Base-by-base conservation (phyloP, 2,329 filamentous ascomycete species). In the Shiraia sp. region DNA sequence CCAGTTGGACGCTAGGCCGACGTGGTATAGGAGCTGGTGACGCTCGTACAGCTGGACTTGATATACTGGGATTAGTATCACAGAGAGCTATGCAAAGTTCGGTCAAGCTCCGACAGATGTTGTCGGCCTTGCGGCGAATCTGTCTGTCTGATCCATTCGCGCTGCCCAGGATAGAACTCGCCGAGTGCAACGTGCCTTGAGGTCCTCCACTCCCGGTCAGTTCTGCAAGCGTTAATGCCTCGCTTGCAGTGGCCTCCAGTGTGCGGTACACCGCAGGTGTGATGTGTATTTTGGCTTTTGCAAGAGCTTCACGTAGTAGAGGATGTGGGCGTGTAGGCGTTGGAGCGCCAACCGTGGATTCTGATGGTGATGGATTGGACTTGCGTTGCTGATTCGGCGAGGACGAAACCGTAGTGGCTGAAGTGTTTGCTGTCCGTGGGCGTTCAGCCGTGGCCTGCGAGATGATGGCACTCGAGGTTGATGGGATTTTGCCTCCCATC, bases 361-460 rank as follows among this genome's bases (percentile, higher is more conserved):
- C 65, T 28, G 58, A 59, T 28, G 55, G 66, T 7, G 71, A 69
- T 13, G 66, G 65, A 42, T 74, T 79, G 7, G 74, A 72, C 44
- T 82, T 80, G 19, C 75, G 75, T 14, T 76, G 77, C 57, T 87
- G 83, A 63, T 91, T 92, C 1, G 93, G 93, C 0, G 92, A 96
- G 1, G 86, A 88, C 6, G 91, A 96, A 58, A 95, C 81, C 2
- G 91, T 96, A 1, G 93, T 97, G 5, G 88, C 84, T 10, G 88
- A 90, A 0, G 93, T 97, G 7, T 88, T 92, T 31, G 93, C 93
- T 6, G 93, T 97, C 12, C 86, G 82, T 4, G 93, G 93, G 44
- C 93, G 81, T 45, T 97, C 92, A 25, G 86, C 85, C 1, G 85
- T 85, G 8, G 82, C 79, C 50, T 83, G 81, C n/a, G 65, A 58